Percentiles rank a stretch among this genome's conserved stretches.
Conservation (phyloP, 1,139 yeast species). For the Blastobotrys apis region DNA sequence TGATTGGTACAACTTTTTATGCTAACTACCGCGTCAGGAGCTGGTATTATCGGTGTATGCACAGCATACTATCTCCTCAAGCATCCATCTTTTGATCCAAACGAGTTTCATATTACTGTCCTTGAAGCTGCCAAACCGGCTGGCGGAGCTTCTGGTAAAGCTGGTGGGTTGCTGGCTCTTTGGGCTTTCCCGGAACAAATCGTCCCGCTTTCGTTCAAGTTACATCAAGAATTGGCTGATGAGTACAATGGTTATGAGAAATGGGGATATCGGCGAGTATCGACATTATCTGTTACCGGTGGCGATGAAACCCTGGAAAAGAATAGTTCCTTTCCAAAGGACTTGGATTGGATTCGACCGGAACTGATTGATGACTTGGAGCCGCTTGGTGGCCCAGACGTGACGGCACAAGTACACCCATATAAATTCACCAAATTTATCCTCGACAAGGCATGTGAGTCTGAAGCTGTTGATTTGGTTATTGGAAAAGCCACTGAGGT, state of each 20-base stretch:
- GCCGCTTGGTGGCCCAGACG: conserved; percentile 74
- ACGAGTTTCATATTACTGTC: conserved; percentile 76
- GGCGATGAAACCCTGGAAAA: conserved; percentile 11
- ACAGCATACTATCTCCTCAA: conserved; percentile 84
- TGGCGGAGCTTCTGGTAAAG: conserved; percentile 97
- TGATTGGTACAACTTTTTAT: background rate
- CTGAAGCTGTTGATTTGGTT: conserved; percentile 79
- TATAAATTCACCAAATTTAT: conserved; percentile 82
- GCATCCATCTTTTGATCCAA: conserved; percentile 74
- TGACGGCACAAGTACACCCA: conserved; percentile 97
- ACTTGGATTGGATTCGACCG: conserved; percentile 76
- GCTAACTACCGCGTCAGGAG: conserved; percentile 47
- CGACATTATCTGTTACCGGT: conserved; percentile 85
- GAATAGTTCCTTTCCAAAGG: conserved; percentile 50
- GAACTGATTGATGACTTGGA: conserved; percentile 70
- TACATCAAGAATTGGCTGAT: conserved; percentile 80
- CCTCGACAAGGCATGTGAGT: conserved; percentile 72
- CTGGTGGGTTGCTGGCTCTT: conserved; percentile 88
- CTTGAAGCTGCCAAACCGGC: conserved; percentile 90
- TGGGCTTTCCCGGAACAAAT: conserved; percentile 98
- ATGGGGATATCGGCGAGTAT: conserved; percentile 90
- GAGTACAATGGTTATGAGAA: conserved; percentile 73
- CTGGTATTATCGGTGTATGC: conserved; percentile 94
- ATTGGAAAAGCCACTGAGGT: conserved; percentile 79
- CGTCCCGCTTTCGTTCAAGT: conserved; percentile 79